These are phyloP conservation scores for Trichoderma sp. DNA, from an alignment of 2,329 filamentous ascomycete genomes.

Conservation along the genomic window DNA sequence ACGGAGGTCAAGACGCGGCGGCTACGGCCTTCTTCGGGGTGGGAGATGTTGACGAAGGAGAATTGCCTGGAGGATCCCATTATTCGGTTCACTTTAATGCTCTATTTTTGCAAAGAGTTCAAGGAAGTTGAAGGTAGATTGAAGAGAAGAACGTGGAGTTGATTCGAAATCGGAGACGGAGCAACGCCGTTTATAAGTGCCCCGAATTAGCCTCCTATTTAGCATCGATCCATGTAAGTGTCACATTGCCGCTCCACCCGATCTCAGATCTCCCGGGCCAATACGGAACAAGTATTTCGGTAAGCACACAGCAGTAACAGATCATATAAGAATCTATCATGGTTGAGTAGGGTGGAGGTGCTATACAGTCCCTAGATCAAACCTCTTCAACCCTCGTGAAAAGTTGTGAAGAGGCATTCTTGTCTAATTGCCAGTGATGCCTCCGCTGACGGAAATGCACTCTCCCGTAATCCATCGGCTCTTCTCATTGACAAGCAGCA, in stretches of 20 bases:
- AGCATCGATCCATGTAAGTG: slow-evolving; percentile 8
- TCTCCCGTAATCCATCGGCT: slow-evolving; percentile 33
- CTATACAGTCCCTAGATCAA: background rate
- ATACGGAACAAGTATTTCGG: background rate
- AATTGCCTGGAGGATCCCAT: background rate
- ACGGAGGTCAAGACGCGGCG: background rate
- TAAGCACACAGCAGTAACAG: background rate
- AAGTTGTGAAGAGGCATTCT: no score
- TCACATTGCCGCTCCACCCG: slow-evolving; percentile 8
- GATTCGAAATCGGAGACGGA: background rate
- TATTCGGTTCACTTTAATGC: no score
- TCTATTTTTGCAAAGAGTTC: no score
- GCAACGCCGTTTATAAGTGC: background rate
- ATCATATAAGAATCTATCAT: background rate
- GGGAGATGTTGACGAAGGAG: slow-evolving; percentile 17
- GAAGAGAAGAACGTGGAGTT: background rate
- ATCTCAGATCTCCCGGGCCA: background rate
- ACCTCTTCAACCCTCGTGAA: background rate
- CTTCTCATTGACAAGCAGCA: slow-evolving; percentile 32
- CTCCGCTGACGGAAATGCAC: slow-evolving; percentile 32
- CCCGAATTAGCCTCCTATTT: background rate
- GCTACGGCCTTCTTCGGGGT: slow-evolving; percentile 9
- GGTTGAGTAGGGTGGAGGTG: background rate
- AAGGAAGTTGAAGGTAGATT: no score
- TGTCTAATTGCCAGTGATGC: slow-evolving; percentile 25